Base-by-base conservation (phyloP, 768 basidiomycete species). In the Dentipellis fragilis region DNA sequence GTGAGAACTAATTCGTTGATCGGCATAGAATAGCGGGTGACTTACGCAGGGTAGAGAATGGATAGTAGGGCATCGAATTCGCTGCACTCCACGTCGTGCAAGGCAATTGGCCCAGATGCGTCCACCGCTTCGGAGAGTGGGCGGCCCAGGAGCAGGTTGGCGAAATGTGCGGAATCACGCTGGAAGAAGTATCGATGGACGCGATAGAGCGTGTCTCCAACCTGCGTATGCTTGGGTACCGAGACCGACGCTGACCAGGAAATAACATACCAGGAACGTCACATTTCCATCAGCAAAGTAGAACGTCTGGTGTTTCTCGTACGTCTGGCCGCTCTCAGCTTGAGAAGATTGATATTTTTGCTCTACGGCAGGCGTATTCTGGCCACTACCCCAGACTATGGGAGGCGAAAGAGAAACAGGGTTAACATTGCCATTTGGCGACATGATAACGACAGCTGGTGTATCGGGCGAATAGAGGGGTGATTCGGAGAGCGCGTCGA, bases 111-210 rank as follows among this genome's bases (percentile, higher is more conserved):
- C 10, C 10, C n/a, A 2, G 42, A 19, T n/a, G 42, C n/a, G n/a
- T 45, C 42, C n/a, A 2, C 42, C 19, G 8, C 42, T 6, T 2
- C n/a, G 8, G 42, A 45, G 17, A 16, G n/a, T 19, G 19, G 10
- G 16, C 14, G 42, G 42, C 19, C n/a, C 11, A 17, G 10, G 17
- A 53, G 14, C 4, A 21, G 56, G 10, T 49, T 21, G 34, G 36
- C 51, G 46, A 61, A 61, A n/a, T 59, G 54, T 29, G 12, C 22
- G 1, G 60, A 61, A 35, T 61, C 60, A 6, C 60, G 60, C n/a
- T 40, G 35, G 40, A 61, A 54, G 46, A 61, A 59, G 47, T 61
- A 61, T 9, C 50, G 45, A 22, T 61, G 60, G 12, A 61, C 54
- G 16, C 54, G 52, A 10, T 57, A 61, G 4, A 59, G 50, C 2